Evolutionary conservation across 257 asterid genomes (phyloP), one percentile per base, ranked within the genome.

Genomic region (Solanum pennellii): DNA sequence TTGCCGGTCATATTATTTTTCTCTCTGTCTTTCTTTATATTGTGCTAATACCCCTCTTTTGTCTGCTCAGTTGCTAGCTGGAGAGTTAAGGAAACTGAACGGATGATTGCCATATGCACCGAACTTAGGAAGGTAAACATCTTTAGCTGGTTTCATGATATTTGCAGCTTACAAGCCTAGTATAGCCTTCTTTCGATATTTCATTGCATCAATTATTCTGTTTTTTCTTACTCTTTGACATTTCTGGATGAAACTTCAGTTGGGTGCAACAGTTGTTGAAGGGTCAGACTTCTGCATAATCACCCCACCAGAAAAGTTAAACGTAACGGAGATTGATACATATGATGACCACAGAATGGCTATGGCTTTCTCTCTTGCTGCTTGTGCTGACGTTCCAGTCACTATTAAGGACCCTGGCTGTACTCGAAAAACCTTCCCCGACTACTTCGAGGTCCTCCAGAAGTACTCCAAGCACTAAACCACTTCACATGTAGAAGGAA

Each of bases 61-160:
- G 9, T 86, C 65, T 75, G n/a, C 23, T 47, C 79, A 96, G 99
- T 97, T 93, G 99, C 99, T 72, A 97, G 99, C 94, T 97, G 99
- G 99, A 97, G 99, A 90, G 99, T 96, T 45, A 96, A 96, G 95
- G 99, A 96, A 94, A 94, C 98, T 1, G 99, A 96, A 89, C 92
- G 98, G 83, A 96, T 96, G 99, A 95, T 96, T 66, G 99, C 99
- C 85, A 94, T 96, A 87, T 96, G 99, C 93, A 97, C 99, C 21
- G 98, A 95, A 87, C 98, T 97, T 47, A 92, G 98, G 92, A 97
- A 97, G 99, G 99, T 95, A 80, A 16, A 82, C 82, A 14, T 83
- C 31, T 65, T 65, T 72, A 84, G 85, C 85, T 47, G 27, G 69
- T 87, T 49, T 66, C 65, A 45, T 25, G 44, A 72, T 21, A 69